Evolutionary conservation across 768 basidiomycete genomes (phyloP), one percentile per base, ranked within the genome.

Genomic region (Lactifluus pinguis): DNA sequence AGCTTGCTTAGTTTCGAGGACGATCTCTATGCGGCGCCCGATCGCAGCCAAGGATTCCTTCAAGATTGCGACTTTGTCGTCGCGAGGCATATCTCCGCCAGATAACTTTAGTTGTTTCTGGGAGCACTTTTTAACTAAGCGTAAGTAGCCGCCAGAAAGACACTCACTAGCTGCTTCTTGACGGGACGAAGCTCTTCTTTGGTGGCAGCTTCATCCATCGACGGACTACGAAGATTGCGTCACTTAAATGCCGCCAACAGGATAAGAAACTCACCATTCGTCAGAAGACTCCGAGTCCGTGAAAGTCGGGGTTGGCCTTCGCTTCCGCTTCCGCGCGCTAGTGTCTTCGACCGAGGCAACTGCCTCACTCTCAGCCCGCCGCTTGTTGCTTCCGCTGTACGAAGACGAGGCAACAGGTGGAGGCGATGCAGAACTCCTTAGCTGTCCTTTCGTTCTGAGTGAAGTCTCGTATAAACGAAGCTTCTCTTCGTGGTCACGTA

Each of bases 181-280:
- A 98, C 97, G 8, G 97, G 97, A 50, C 97, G 84, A 53, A 98
- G 71, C 69, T 94, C 89, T 73, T 97, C 94, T 74, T 99, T 99
- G 15, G 95, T 95, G 10, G 87, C 76, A 19, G 78, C 77, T 72
- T 98, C 95, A 65, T 97, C 94, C 95, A 97, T 97, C 2, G 95
- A 97, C 3, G 92, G 90, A 66, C 93, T 95, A 66, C 39, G 47
- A 29, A 11, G 57, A 45, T 32, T 32, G 6, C 3, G 38, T 50
- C 42, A 59, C 51, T 67, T 29, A 66, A 57, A 53, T 53, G 56
- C 55, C 36, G 30, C 34, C 29, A 15, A 44, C 50, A 61, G 25
- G 41, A 25, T 34, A 39, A 53, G 50, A 41, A 21, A 79, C 87
- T 61, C 71, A 93, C 89, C 92, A 94, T 73, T 91, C 89, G 57